phyloP scores from a whole-genome alignment of 192 early-diverging fungal species.

The Entomortierella chlamydospora region DNA sequence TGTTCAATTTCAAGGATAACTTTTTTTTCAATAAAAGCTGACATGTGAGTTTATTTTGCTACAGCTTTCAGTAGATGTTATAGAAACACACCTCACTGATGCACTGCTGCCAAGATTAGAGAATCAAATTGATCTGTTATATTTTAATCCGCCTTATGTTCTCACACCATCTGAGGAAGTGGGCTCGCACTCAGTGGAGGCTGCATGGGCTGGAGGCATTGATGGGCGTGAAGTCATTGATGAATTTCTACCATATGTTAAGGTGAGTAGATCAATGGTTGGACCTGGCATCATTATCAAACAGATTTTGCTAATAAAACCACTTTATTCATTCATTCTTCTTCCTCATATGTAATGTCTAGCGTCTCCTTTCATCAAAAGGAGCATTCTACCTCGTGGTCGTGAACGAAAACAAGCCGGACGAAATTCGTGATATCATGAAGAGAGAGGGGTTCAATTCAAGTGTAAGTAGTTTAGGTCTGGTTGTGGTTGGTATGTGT shows the following conservation, averaged over 20 bases:
- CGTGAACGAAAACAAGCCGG: constrained; percentile 87
- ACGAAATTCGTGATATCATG: constrained; percentile 80
- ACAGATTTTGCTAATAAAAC: too few relatives aligned
- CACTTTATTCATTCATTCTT: too few relatives aligned
- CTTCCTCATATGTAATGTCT: neutral
- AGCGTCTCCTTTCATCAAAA: constrained; percentile 71
- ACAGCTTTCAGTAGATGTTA: constrained; percentile 69
- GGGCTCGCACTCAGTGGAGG: constrained; percentile 75
- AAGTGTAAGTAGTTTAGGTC: constrained; percentile 29
- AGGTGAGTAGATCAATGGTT: constrained; percentile 64
- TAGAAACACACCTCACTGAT: constrained; percentile 72
- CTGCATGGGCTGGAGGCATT: constrained; percentile 95
- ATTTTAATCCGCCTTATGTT: constrained; percentile 97
- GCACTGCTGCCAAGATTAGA: constrained; percentile 66
- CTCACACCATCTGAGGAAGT: constrained; percentile 87
- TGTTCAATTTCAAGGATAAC: neutral
- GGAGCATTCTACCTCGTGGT: constrained; percentile 90
- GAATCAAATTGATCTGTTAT: constrained; percentile 77
- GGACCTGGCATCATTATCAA: too few relatives aligned
- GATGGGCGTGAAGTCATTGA: constrained; percentile 91
- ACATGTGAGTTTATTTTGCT: constrained; percentile 9
- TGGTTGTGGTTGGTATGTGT: too few relatives aligned
- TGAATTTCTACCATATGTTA: constrained; percentile 75
- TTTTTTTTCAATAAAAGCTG: neutral
- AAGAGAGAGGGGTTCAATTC: constrained; percentile 57